Evolutionary conservation across 2,329 filamentous ascomycete species (phyloP), one percentile per base, ranked within the genome.

Genomic region (Hymenoscyphus occultus): DNA sequence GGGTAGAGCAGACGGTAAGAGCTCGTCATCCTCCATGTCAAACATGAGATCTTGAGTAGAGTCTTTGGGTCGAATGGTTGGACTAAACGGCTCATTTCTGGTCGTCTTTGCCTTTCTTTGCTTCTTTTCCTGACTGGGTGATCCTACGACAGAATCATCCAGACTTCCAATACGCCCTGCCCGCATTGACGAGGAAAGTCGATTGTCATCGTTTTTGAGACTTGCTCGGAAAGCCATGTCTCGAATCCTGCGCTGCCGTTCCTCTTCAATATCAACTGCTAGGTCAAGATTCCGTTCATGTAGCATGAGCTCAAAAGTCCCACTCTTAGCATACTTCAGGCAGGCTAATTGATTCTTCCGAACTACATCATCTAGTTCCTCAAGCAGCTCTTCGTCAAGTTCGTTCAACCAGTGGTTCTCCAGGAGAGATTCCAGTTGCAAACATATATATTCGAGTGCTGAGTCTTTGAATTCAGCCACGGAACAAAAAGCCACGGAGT

Each of bases 381-480:
- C 72, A 16, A 97, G 78, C n/a, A 98, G 79, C 66, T 96, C 90
- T 54, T 90, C 86, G 62, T 98, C 93, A 16, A 99, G 84, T 64
- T 92, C 90, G 69, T 96, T 91, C 2, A 99, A 83, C 16, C 94
- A 83, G 71, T 92, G 90, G 68, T 96, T 97, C 73, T 97, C 93
- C 60, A 99, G 86, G 83, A 98, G 92, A 6, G 88, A 87, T 76
- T 99, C 95, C 64, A 98, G 82, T 73, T 97, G 96, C 56, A 97
- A 80, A 72, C 93, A 97, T 28, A 97, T 87, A 74, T 97, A 99
- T 75, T 97, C 92, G 39, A 98, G 80, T 0, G 90, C 91, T 10
- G 90, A 90, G 70, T 95, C 86, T 76, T 96, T 97, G 79, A 99
- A 97, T 64, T 90, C 87, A 0, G 86, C 86, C 5, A 97, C 88